A percentile compares a stretch with the other conserved stretches of the same genome.
phyloP scores from a whole-genome alignment of 1,139 yeast genomes.

The Yamadazyma epiphylla region DNA sequence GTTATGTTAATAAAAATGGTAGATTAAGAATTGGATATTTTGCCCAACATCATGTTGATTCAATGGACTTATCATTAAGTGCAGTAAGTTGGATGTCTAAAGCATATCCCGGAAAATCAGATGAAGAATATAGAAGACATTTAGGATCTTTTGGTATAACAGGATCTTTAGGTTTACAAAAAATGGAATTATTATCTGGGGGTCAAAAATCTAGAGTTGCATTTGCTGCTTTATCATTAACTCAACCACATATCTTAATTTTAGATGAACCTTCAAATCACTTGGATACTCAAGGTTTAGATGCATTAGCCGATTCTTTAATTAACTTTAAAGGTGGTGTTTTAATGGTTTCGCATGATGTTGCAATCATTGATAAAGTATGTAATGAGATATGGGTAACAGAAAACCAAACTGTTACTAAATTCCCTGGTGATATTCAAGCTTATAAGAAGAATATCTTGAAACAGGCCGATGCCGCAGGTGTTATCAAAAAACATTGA shows the following conservation, averaged over 20 bases:
- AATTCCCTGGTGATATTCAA: conserved; percentile 79
- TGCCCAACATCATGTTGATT: conserved; percentile 99
- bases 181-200: conserved; percentile 87
- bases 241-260: conserved; percentile 87
- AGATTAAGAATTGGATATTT: conserved; percentile 92
- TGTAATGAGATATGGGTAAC: conserved; percentile 95
- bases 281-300: conserved; percentile 96
- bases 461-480: conserved; percentile 70
- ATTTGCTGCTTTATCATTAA: conserved; percentile 88
- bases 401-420: conserved; percentile 75
- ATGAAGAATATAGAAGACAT: conserved; percentile 95
- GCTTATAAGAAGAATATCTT: conserved; percentile 89
- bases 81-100: conserved; percentile 95
- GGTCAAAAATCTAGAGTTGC: conserved; percentile 99
- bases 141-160: conserved; percentile 96
- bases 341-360: conserved; percentile 97
- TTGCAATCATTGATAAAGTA: conserved; percentile 78
- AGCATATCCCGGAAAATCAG: conserved; percentile 88
- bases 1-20: conserved; percentile 75
- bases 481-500: conserved; percentile 84
- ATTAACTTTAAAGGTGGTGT: conserved; percentile 90
- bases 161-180: conserved; percentile 88
- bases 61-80: conserved; percentile 85
- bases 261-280: conserved; percentile 99
- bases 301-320: conserved; percentile 88